Percentiles rank a stretch among this genome's conserved stretches.
phyloP scores from a whole-genome alignment of 768 basidiomycete genomes.

The Lactarius deliciosus region DNA sequence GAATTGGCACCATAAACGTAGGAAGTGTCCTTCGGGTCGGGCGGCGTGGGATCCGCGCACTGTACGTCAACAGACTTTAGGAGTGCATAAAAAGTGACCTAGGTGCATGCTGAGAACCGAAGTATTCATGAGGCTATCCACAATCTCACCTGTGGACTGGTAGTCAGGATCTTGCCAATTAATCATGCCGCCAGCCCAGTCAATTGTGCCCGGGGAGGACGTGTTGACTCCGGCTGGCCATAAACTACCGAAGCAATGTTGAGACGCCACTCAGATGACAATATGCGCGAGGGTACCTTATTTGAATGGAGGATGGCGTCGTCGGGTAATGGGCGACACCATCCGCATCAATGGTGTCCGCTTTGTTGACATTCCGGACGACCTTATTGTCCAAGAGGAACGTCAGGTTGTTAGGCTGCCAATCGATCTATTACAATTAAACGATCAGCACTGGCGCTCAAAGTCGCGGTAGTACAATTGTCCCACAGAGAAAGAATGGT shows the following conservation, averaged over 20 bases:
- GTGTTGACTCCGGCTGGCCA: conserved; percentile 80
- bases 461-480: background rate
- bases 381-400: conserved; percentile 70
- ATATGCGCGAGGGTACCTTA: conserved; percentile 52
- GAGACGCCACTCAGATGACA: background rate
- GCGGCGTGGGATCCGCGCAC: conserved; percentile 53
- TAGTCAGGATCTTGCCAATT: conserved; percentile 83
- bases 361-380: conserved; percentile 65
- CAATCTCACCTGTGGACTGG: conserved; percentile 49
- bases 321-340: conserved; percentile 66
- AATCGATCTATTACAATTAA: conserved; percentile 59
- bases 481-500: conserved; percentile 74
- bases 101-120: background rate
- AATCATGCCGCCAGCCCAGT: conserved; percentile 83
- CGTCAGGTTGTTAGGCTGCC: conserved; percentile 65
- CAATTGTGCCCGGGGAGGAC: conserved; percentile 63
- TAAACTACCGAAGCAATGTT: conserved; percentile 40
- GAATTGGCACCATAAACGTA: conserved; percentile 64
- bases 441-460: background rate
- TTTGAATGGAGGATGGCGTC: conserved; percentile 78
- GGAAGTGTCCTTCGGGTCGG: conserved; percentile 51
- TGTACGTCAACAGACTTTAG: conserved; percentile 61
- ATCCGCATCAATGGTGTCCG: conserved; percentile 53
- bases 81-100: conserved; percentile 71
- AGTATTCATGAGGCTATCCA: background rate